These are phyloP conservation scores for Taphrina pruni DNA, from an alignment of 1,139 yeast genomes.

Conservation along the genomic window DNA sequence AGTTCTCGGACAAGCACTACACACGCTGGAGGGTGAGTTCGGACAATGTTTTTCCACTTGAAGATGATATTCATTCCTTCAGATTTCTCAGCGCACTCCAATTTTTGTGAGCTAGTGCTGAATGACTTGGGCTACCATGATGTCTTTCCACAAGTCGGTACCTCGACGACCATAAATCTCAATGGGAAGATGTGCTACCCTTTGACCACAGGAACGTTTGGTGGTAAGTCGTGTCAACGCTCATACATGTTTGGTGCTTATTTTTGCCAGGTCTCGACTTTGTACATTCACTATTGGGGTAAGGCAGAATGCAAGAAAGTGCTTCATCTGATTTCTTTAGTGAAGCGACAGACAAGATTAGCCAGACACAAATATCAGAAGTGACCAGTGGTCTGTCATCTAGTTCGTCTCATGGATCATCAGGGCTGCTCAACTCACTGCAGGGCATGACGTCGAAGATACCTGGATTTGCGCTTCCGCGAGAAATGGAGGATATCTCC, in stretches of 20 bases:
- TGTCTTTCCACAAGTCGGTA: conserved; percentile 49
- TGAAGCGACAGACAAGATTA: conserved; percentile 48
- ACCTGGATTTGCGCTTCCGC: conserved; percentile 21
- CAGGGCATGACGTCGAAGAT: conserved; percentile 24
- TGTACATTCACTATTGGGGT: conserved; percentile 45
- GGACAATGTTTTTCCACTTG: conserved; percentile 8
- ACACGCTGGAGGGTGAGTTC: conserved; percentile 10
- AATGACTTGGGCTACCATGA: conserved; percentile 47
- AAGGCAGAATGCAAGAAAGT: background rate
- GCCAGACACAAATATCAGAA: conserved; percentile 47
- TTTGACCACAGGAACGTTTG: conserved; percentile 50
- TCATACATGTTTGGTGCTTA: background rate
- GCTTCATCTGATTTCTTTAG: conserved; percentile 30
- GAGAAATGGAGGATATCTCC: conserved; percentile 42
- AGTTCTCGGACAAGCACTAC: conserved; percentile 48
- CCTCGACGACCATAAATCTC: conserved; percentile 46
- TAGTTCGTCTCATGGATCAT: conserved; percentile 40
- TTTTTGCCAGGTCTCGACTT: conserved; percentile 45
- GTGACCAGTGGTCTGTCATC: conserved; percentile 42
- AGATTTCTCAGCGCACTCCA: conserved; percentile 49
- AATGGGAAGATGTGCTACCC: conserved; percentile 48
- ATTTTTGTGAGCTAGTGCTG: conserved; percentile 47
- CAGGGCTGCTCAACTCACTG: conserved; percentile 15
- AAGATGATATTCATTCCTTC: conserved; percentile 44
- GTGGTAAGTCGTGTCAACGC: conserved; percentile 42